Percentiles rank a stretch among this genome's conserved stretches.
These are phyloP conservation scores for Phytophthora sp. DNA, from an alignment of 352 stramenopile species.

Conservation along the genomic window DNA sequence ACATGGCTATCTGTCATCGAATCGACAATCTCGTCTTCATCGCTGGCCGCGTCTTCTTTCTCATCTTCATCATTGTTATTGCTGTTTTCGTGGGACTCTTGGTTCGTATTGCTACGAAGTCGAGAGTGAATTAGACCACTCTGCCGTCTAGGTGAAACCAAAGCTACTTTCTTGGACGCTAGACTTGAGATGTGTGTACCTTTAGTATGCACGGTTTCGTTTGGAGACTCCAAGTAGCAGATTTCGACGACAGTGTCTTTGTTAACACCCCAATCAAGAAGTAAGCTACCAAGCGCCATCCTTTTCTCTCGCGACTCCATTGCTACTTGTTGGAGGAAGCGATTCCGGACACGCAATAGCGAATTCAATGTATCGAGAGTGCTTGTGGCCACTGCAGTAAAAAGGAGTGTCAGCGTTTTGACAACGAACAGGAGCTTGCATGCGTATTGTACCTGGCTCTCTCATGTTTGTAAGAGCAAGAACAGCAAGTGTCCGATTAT, in stretches of 20 bases:
- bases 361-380: conserved; percentile 27
- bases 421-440: too few species aligned
- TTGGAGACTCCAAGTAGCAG: conserved; percentile 34
- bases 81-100: background rate
- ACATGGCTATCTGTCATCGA: conserved; percentile 29
- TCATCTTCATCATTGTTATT: conserved; percentile 16
- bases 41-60: conserved; percentile 7
- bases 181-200: background rate
- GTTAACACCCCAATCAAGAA: conserved; percentile 61
- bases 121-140: conserved; percentile 7
- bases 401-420: too few species aligned
- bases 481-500: conserved; percentile 56
- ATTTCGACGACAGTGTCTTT: conserved; percentile 59
- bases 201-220: background rate
- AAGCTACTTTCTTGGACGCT: conserved; percentile 5
- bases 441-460: conserved; percentile 39
- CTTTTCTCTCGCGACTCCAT: conserved; percentile 47
- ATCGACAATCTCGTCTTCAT: conserved; percentile 2
- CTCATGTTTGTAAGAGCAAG: conserved; percentile 41
- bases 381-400: conserved; percentile 19
- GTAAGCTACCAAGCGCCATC: conserved; percentile 48
- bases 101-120: background rate
- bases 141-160: conserved; percentile 18
- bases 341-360: conserved; percentile 26
- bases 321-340: conserved; percentile 41